Evolutionary conservation across 805 yeast species (phyloP), one percentile per base, ranked within the genome.

Genomic region (Helenozyma rhizophorensis): DNA sequence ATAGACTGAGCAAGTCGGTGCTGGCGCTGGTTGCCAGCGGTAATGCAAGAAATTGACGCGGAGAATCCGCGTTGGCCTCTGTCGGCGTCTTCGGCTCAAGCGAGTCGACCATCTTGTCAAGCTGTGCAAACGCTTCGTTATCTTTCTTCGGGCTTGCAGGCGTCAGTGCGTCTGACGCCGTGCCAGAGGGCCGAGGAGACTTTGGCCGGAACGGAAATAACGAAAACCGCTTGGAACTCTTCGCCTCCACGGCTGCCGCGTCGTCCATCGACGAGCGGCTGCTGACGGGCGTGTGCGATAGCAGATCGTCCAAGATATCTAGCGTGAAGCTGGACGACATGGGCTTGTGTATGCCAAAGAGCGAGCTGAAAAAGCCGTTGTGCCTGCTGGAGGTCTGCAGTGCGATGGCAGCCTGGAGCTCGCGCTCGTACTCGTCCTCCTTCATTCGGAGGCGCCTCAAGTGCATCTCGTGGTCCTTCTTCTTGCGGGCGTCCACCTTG

Each of bases 371-470:
- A 33, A 61, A 53, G 10, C 61, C 58, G 9, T 48, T 40, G 25
- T 38, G 45, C 7, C 54, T 50, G 26, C 40, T 43, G 2, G 37
- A 29, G 26, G 40, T 41, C 25, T 46, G 53, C 17, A 50, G 54
- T 10, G 42, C 41, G 10, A 54, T 51, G 6, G 63, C 62, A 5
- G 51, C 48, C 24, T 50, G 43, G 16, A 62, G 32, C 17, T 53
- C 54, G 28, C 47, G 45, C 28, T 61, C 70, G 32, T 59, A 62
- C 37, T 64, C 62, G 36, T 60, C 67, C 41, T 66, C 71, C 45
- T 62, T 64, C 27, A 44, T 40, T 36, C 51, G 55, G 21, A 65
- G 43, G 33, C 64, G 58, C 28, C 49, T 50, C 12, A 66, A 49
- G 30, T 58, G 60, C 26, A 48, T 28, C 34, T 65, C 70, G 40